Conservation (phyloP, 2,329 filamentous ascomycete genomes). For the Neocucurbitaria cava region DNA sequence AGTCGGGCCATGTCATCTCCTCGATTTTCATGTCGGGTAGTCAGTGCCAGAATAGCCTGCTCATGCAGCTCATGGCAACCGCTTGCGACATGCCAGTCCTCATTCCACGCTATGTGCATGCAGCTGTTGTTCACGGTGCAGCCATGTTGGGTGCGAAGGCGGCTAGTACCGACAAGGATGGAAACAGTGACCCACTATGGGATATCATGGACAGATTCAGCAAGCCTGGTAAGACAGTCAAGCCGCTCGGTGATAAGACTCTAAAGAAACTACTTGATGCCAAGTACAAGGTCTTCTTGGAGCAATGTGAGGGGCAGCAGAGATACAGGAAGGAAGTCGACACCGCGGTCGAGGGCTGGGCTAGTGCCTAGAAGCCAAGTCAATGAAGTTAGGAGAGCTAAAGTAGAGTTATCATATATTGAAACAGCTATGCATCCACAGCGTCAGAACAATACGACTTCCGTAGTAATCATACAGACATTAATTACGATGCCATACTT, state of each 20-base stretch:
- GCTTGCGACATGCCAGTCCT: constrained; percentile 91
- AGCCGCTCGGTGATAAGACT: constrained; percentile 72
- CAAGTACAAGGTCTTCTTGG: constrained; percentile 96
- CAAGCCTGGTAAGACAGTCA: constrained; percentile 85
- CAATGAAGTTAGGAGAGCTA: not conserved
- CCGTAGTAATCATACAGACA: not conserved
- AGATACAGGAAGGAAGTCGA: constrained; percentile 82
- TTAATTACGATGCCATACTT: not conserved
- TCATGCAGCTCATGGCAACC: constrained; percentile 91
- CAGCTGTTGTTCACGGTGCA: constrained; percentile 95
- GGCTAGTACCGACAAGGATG: constrained; percentile 79
- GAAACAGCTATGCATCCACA: not conserved
- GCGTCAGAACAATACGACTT: not conserved
- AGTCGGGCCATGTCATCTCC: constrained; percentile 81
- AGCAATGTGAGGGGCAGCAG: constrained; percentile 87
- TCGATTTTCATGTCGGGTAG: constrained; percentile 99
- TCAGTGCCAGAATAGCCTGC: constrained; percentile 92
- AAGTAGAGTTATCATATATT: not conserved
- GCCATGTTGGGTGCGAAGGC: constrained; percentile 98
- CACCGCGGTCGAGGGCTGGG: constrained; percentile 52
- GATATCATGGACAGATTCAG: constrained; percentile 97
- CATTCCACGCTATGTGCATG: constrained; percentile 92
- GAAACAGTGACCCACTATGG: constrained; percentile 88
- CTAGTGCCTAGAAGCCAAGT: not conserved
- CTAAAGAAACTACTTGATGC: constrained; percentile 82